These are phyloP conservation scores for Boletus sp. DNA, from an alignment of 768 basidiomycete genomes.

Conservation along the genomic window DNA sequence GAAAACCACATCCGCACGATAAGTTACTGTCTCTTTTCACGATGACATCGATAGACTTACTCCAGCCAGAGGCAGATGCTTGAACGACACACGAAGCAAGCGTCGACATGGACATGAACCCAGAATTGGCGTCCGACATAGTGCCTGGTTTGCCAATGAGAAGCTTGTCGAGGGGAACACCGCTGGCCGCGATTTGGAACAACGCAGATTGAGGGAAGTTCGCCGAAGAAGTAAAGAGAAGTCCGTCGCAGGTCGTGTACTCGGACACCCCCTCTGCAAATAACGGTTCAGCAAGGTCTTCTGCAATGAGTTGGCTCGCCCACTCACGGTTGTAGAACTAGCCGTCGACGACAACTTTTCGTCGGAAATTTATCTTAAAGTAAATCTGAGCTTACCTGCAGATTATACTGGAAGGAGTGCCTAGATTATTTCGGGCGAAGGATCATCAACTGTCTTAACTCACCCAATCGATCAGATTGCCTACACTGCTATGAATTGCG, in stretches of 20 bases:
- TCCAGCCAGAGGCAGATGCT: slow-evolving; percentile 25
- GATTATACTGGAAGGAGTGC: neutral
- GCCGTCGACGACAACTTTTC: neutral
- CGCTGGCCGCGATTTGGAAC: neutral
- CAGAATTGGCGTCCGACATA: slow-evolving; percentile 47
- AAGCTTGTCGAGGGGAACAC: slow-evolving; percentile 60
- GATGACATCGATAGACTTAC: neutral
- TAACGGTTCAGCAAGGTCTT: neutral
- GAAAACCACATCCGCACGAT: neutral
- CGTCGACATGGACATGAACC: slow-evolving; percentile 51
- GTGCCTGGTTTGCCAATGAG: slow-evolving; percentile 50
- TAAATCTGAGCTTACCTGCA: neutral
- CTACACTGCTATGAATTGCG: slow-evolving; percentile 31
- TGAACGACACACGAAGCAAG: slow-evolving; percentile 58
- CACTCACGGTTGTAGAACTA: slow-evolving; percentile 15
- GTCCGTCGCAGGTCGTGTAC: slow-evolving; percentile 25
- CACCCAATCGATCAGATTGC: slow-evolving; percentile 44
- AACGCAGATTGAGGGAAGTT: neutral
- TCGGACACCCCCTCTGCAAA: slow-evolving; percentile 33
- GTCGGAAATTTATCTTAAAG: neutral
- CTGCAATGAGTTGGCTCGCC: too few relatives aligned
- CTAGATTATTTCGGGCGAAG: neutral
- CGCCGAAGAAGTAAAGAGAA: neutral
- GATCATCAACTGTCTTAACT: neutral
- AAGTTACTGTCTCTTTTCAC: neutral